Evolutionary conservation across 148 eudicot genomes (phyloP), one percentile per base, ranked within the genome.

Genomic region (Amaranthus palmeri): DNA sequence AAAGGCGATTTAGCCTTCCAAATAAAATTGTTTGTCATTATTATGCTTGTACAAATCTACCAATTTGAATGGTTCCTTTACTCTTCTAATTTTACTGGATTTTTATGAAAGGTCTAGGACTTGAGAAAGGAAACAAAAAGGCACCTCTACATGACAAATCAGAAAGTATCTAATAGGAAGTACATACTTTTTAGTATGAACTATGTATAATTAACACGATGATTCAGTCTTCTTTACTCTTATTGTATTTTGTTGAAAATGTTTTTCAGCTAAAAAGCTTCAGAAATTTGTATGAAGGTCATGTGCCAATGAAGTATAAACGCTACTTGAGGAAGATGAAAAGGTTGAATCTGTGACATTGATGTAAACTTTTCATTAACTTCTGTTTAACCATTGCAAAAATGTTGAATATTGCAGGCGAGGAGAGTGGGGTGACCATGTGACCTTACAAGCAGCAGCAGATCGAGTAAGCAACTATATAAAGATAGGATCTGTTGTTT

Each of bases 371-470:
- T 56, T 45, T 7, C 18, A 54, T 55, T 17, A 8, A 42, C 45
- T 56, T 43, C 54, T 14, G 45, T 53, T 65, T 61, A 45, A 65
- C 54, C 17, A 54, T 72, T 67, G 3, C 64, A 5, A 45, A 42
- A 76, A 45, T 47, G 58, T 54, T 52, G 4, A 48, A 71, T 53
- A 70, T 25, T 65, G 67, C 72, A 89, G 95, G 78, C 58, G 74
- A 70, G 91, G 95, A 59, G 95, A 87, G 69, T 89, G 95, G 95
- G 95, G 95, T 72, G 95, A 89, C 83, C 95, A 89, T 78, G 83
- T 89, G 70, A 89, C 95, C 67, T 79, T 89, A 61, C 95, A 89
- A 82, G 95, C 91, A 72, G 95, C 95, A 77, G 95, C 95, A 60
- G 95, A 89, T 74, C 77, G 83, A 57, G 95, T 89, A 83, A 85